A percentile compares a stretch with the other conserved stretches of the same genome.
These are phyloP conservation scores for Gentiana straminea DNA, from an alignment of 257 asterid genomes.

Conservation along the genomic window DNA sequence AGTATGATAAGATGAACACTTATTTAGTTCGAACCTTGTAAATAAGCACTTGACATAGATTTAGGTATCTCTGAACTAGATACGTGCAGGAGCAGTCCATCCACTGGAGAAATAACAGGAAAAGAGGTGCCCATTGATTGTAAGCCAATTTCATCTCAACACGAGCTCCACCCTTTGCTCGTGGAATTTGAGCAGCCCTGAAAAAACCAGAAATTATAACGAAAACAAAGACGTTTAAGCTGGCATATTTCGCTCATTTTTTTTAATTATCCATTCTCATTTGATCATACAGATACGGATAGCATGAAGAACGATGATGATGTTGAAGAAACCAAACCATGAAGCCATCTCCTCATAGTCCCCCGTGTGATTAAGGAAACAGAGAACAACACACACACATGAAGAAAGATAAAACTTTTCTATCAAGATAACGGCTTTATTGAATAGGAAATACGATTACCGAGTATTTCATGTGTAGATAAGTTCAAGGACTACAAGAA, in stretches of 20 bases:
- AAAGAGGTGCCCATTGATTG: slow-evolving; percentile 39
- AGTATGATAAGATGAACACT: neutral
- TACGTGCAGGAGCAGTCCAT: slow-evolving; percentile 42
- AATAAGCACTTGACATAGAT: slow-evolving; percentile 36
- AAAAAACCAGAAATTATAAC: slow-evolving; percentile 1
- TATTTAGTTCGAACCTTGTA: slow-evolving; percentile 29
- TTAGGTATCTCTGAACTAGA: slow-evolving; percentile 35
- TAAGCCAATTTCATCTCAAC: slow-evolving; percentile 46
- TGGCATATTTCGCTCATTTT: neutral
- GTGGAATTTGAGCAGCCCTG: slow-evolving; percentile 55
- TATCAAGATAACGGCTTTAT: too few relatives aligned
- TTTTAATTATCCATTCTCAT: neutral
- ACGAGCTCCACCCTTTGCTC: slow-evolving; percentile 34
- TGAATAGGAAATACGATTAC: too few relatives aligned
- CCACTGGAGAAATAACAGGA: slow-evolving; percentile 45
- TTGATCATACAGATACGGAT: neutral
- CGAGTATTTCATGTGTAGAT: too few relatives aligned
- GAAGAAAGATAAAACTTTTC: neutral
- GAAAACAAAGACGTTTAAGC: neutral
- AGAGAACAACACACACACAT: neutral
- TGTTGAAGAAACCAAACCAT: neutral
- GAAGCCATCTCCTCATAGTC: too few relatives aligned
- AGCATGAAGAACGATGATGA: too few relatives aligned
- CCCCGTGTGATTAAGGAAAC: neutral
- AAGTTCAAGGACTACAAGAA: too few relatives aligned